Evolutionary conservation across 129 eudicot genomes (phyloP).

Genomic region (Pseudognaphalium luteoalbum): DNA sequence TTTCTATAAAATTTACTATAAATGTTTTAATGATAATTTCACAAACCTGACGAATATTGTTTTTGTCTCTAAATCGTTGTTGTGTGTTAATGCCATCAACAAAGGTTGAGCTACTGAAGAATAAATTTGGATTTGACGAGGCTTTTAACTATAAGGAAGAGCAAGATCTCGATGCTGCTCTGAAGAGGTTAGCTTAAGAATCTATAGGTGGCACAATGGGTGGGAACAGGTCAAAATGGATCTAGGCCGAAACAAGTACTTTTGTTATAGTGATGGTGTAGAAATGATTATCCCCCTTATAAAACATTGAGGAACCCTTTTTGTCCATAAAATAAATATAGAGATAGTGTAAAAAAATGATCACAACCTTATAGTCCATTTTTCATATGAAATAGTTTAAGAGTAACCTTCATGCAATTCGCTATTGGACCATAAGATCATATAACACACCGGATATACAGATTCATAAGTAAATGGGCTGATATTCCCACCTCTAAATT

Average conservation of each 20-base stretch:
- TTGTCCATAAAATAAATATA: no score
- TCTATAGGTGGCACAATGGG: neutral
- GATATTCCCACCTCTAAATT: neutral
- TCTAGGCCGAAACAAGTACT: neutral
- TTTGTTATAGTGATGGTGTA: neutral
- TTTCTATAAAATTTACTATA: neutral
- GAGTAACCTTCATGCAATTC: neutral
- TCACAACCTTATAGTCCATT: no score
- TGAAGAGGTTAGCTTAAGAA: conserved; percentile 28
- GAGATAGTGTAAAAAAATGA: no score
- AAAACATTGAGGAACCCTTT: no score
- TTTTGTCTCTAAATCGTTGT: neutral
- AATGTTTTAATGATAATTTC: neutral
- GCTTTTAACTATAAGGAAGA: conserved; percentile 52
- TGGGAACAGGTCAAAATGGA: neutral
- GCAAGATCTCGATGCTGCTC: conserved; percentile 32
- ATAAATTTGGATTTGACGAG: conserved; percentile 39
- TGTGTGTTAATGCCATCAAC: neutral
- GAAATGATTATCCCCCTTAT: no score
- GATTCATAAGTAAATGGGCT: neutral
- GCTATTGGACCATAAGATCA: neutral
- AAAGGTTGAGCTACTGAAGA: conserved; percentile 47
- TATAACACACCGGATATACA: neutral
- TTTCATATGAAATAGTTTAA: no score
- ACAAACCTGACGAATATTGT: neutral